Base-by-base conservation (phyloP, 192 early-diverging fungal species). In the Geranomyces michiganensis region DNA sequence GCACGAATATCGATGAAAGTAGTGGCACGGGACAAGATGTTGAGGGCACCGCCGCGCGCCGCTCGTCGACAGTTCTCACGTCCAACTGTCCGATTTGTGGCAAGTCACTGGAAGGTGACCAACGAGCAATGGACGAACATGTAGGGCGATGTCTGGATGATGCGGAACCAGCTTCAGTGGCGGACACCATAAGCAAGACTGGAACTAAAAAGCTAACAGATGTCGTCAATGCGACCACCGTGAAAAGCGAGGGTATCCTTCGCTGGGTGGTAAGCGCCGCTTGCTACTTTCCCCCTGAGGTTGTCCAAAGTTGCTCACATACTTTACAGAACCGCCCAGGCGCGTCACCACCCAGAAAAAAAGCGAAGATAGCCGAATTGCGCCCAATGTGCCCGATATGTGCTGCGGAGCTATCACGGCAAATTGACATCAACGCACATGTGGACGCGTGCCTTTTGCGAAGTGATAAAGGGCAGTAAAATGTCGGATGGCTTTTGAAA, bases 121-220 rank as follows among this genome's bases (percentile, higher is more conserved):
- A 36, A 30, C 61, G 53, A 15, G 44, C 14, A 0, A 53, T 73
- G 46, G 31, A 30, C 22, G 61, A 56, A 36, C 71, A 73, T 65
- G 71, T 73, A 1, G 71, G 61, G 1, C 45, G 71, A 10, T 73
- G 71, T 66, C 61, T 73, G 32, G 61, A 64, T 15, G 71, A 63
- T 22, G 36, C 36, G 36, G 36, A 44, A 29, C 58, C 13, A 17
- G 12, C 31, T 60, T 24, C 24, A 17, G 9, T 43, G 19, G 26
- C 44, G 44, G 70, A 36, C 56, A 41, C 56, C 24, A 31, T 15
- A 3, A 61, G 56, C 17, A n/a, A 22, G 14, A 29, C 4, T 1
- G 8, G 22, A 14, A 4, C 1, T 7, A 21, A 7, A 46, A 32
- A 46, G 14, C 8, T 6, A 33, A 2, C 58, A 60, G 17, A 33